These are phyloP conservation scores for Mangifera indica DNA, from an alignment of 345 rosid species.

Conservation along the genomic window DNA sequence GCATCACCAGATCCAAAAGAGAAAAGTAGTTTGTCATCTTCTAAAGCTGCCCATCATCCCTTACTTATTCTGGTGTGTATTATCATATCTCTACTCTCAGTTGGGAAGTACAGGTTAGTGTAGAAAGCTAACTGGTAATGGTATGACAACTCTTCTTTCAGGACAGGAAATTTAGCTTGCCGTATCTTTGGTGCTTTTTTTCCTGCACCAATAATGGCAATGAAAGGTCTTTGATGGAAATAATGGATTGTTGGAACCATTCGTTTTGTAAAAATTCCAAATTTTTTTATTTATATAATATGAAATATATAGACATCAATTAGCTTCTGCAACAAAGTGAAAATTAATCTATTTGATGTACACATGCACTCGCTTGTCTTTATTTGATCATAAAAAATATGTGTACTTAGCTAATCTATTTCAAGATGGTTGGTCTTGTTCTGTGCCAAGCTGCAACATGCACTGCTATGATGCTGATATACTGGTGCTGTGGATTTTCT, in stretches of 20 bases:
- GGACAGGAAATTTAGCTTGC: background rate
- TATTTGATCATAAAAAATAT: background rate
- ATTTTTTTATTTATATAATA: background rate
- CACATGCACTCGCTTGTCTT: background rate
- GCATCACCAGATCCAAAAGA: conserved; percentile 46
- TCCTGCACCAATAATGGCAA: conserved; percentile 5
- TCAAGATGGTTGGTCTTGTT: conserved; percentile 7
- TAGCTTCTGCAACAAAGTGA: conserved; percentile 6
- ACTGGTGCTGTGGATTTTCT: no score
- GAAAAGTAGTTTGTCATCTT: conserved; percentile 36
- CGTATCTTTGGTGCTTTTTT: background rate
- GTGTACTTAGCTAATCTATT: background rate
- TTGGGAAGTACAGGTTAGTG: conserved; percentile 2
- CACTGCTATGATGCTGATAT: background rate
- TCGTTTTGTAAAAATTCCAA: background rate
- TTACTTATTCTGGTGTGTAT: conserved; percentile 76
- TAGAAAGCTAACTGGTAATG: conserved; percentile 6
- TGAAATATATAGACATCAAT: background rate
- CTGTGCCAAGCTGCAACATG: background rate
- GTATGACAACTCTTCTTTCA: background rate
- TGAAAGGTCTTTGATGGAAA: background rate
- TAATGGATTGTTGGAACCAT: conserved; percentile 7
- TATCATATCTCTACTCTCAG: conserved; percentile 6
- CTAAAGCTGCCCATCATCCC: conserved; percentile 73
- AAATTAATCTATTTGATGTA: background rate